Evolutionary conservation across 2,329 filamentous ascomycete genomes (phyloP), one percentile per base, ranked within the genome.

Genomic region (Zelopaecilomyces penicillatus): DNA sequence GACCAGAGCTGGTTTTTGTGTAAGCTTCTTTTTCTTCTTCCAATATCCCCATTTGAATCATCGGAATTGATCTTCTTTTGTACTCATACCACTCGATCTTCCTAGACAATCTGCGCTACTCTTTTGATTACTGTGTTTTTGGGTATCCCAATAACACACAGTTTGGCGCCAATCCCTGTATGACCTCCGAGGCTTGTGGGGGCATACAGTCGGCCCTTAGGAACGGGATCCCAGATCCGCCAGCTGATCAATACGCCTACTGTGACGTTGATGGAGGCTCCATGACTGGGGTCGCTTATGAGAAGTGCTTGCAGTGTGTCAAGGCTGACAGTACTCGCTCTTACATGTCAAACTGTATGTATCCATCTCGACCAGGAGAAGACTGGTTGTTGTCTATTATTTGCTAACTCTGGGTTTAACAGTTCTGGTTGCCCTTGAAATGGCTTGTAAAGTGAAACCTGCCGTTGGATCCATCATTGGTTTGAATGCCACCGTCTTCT

Each of bases 1-100:
- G 75, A 79, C 50, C 72, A 75, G 48, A 63, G 65, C 39, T 78
- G 74, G 75, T 78, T 78, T 49, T 52, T 78, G 37, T 76, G 75
- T 78, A 66, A 61, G 74, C 62, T n/a, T 10, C 31, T 9, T 6
- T 28, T 41, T 6, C 4, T n/a, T 19, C 5, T 28, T 37, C 12
- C 19, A 8, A 6, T 30, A 19, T 9, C 10, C 11, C 11, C 28
- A 30, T 12, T 29, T 9, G 11, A 8, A 12, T 30, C 32, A 30
- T 31, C 30, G 5, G 26, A 10, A 30, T 29, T 7, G 9, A 43
- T 37, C 9, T 19, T 9, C 12, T 11, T 8, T 8, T 37, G 35
- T 37, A 19, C 35, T 37, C 9, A 37, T 10, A 35, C 6, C 19
- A 19, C 19, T 19, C 19, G 19, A 5, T 33, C 6, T 19, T 11